A percentile compares a stretch with the other conserved stretches of the same genome.
Evolutionary conservation across 139 green algal genomes (phyloP).

Genomic region (Spirogloea muscicola): DNA sequence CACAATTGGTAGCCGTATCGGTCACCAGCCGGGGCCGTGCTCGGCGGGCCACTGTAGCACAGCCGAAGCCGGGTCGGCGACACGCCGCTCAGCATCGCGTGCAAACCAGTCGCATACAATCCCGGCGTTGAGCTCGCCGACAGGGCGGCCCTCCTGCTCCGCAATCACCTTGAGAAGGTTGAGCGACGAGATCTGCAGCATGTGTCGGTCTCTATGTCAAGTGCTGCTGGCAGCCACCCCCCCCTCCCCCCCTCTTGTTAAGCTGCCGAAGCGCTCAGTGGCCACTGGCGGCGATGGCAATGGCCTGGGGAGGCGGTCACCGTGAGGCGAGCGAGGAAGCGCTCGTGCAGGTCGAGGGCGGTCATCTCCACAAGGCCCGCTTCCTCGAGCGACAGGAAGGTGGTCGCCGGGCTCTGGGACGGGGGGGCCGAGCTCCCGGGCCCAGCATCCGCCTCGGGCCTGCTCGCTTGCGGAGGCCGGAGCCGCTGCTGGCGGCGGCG

Average conservation of each 20-base stretch:
- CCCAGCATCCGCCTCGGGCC: too few relatives aligned
- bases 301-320: too few relatives aligned
- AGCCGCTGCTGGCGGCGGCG: too few relatives aligned
- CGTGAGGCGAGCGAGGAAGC: constrained; percentile 47
- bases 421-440: too few relatives aligned
- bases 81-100: constrained; percentile 30
- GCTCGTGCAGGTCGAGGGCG: constrained; percentile 47
- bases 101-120: constrained; percentile 45
- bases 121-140: constrained; percentile 51
- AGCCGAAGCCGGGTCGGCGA: constrained; percentile 9
- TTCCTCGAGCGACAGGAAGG: constrained; percentile 41
- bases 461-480: too few relatives aligned
- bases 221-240: too few relatives aligned
- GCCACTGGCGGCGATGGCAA: too few relatives aligned
- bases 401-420: too few relatives aligned
- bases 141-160: constrained; percentile 42
- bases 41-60: constrained; percentile 44
- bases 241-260: too few relatives aligned
- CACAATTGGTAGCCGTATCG: too few relatives aligned
- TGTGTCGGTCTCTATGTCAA: too few relatives aligned
- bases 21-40: background rate
- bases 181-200: constrained; percentile 50
- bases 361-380: constrained; percentile 50
- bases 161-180: constrained; percentile 45
- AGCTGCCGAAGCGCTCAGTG: too few relatives aligned